phyloP scores from a whole-genome alignment of 768 basidiomycete species.

The Cystobasidium ongulense region DNA sequence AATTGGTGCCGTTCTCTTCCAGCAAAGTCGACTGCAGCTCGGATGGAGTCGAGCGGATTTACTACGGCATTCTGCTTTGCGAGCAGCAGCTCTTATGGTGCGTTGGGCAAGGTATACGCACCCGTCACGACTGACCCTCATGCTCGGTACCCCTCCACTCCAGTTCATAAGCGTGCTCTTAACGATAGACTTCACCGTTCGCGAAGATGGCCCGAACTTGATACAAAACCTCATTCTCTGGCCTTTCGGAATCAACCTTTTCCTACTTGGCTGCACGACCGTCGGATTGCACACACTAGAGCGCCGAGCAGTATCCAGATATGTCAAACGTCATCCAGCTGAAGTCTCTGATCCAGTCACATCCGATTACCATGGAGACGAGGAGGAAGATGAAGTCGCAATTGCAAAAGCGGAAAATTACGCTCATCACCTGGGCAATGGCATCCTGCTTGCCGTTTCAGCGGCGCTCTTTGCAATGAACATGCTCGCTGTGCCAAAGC shows the following conservation, averaged over 20 bases:
- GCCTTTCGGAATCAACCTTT: slow-evolving; percentile 23
- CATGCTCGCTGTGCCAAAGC: slow-evolving; percentile 23
- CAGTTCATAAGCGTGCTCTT: slow-evolving; percentile 13
- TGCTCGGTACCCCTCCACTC: background rate
- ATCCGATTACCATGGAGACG: background rate
- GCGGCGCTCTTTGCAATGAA: background rate
- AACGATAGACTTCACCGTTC: slow-evolving; percentile 22
- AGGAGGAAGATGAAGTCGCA: background rate
- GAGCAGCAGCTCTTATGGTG: slow-evolving; percentile 19
- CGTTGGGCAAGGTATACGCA: background rate
- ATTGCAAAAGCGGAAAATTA: background rate
- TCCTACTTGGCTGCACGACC: slow-evolving; percentile 5
- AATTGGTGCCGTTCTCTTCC: slow-evolving; percentile 16
- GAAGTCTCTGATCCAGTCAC: background rate
- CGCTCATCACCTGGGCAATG: slow-evolving; percentile 17
- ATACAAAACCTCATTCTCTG: slow-evolving; percentile 22
- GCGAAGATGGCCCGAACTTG: slow-evolving; percentile 24
- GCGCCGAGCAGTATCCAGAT: background rate
- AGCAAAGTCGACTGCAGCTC: slow-evolving; percentile 22
- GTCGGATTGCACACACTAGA: slow-evolving; percentile 14
- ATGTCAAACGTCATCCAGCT: background rate
- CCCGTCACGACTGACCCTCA: background rate
- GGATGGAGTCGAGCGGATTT: slow-evolving; percentile 23
- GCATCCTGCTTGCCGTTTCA: background rate
- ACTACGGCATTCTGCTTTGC: slow-evolving; percentile 11